These are phyloP conservation scores for Penicillium freii DNA, from an alignment of 2,329 filamentous ascomycete species.

Conservation along the genomic window DNA sequence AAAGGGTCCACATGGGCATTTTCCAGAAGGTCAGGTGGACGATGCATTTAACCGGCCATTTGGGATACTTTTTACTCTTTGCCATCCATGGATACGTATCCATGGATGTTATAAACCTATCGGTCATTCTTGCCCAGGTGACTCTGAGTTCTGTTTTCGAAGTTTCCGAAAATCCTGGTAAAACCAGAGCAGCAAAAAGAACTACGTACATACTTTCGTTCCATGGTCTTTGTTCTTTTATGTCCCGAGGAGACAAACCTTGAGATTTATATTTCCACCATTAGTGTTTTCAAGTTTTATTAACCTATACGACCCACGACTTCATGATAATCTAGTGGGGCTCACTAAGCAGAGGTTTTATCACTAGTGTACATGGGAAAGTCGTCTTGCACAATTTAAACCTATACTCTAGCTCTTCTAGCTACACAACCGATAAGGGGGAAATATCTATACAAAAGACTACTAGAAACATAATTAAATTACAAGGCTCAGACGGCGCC, in stretches of 20 bases:
- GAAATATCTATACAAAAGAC: no score
- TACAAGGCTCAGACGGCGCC: no score
- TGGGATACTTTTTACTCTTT: background rate
- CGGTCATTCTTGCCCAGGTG: no score
- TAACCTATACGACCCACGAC: background rate
- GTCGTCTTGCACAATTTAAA: no score
- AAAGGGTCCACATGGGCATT: background rate
- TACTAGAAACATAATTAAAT: no score
- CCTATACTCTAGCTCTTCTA: no score
- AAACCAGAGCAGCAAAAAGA: background rate
- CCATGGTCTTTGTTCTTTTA: background rate
- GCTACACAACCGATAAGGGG: no score
- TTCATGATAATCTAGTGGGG: background rate
- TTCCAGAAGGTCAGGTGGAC: conserved; percentile 1
- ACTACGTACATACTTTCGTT: background rate
- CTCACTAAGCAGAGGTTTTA: background rate
- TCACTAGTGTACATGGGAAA: no score
- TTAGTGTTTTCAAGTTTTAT: background rate
- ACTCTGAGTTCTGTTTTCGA: background rate
- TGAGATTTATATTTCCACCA: background rate
- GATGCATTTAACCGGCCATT: background rate
- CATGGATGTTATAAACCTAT: background rate
- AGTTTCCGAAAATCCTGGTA: background rate
- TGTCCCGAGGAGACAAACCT: background rate
- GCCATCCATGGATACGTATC: background rate